These are phyloP conservation scores for Penicillium sp. DNA, from an alignment of 2,329 filamentous ascomycete genomes.

Conservation along the genomic window DNA sequence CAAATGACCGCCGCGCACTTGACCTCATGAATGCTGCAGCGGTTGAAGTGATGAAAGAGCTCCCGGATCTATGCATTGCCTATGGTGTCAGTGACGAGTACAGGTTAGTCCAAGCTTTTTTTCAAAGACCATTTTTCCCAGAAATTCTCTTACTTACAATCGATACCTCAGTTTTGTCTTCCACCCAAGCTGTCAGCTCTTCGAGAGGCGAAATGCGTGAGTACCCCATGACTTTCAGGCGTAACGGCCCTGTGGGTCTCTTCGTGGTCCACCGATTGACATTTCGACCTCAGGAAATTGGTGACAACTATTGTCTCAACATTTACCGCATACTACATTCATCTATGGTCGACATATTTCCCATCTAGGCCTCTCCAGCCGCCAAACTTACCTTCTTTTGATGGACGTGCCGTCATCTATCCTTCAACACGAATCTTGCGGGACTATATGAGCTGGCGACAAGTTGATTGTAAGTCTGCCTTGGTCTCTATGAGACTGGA, in stretches of 20 bases:
- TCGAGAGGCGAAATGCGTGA: conserved; percentile 80
- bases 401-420: conserved; percentile 88
- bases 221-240: conserved; percentile 17
- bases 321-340: conserved; percentile 88
- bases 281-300: conserved; percentile 67
- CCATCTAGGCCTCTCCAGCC: conserved; percentile 68
- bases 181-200: conserved; percentile 77
- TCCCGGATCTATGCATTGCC: conserved; percentile 82
- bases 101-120: conserved; percentile 42
- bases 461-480: conserved; percentile 79
- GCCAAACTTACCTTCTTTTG: conserved; percentile 79
- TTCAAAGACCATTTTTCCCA: neutral
- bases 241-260: neutral
- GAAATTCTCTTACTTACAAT: neutral
- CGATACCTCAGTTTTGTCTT: conserved; percentile 71
- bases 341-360: conserved; percentile 77
- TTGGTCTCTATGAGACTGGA: too few relatives aligned
- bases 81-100: conserved; percentile 97
- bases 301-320: conserved; percentile 88
- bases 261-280: neutral
- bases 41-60: conserved; percentile 76
- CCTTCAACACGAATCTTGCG: conserved; percentile 78
- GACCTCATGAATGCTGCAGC: conserved; percentile 95
- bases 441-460: conserved; percentile 96
- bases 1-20: conserved; percentile 84